Evolutionary conservation across 1,284 basidiomycete genomes (phyloP).

Genomic region (Serendipita sp.): DNA sequence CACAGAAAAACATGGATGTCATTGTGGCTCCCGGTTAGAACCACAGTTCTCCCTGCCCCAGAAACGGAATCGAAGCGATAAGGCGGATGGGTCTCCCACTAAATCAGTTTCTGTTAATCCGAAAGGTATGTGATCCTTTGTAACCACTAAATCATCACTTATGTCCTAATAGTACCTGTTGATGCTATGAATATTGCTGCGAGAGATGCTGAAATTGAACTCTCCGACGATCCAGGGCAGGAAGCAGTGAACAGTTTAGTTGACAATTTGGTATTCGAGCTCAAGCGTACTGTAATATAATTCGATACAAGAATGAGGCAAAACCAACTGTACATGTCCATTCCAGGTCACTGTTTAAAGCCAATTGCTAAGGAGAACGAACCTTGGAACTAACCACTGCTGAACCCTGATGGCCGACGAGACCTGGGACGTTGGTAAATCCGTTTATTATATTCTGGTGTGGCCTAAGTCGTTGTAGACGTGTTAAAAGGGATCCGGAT

Average conservation of each 20-base stretch:
- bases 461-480: background rate
- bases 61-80: background rate
- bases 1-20: constrained; percentile 3
- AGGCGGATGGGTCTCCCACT: background rate
- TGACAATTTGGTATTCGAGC: too few species aligned
- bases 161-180: background rate
- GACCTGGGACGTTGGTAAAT: background rate
- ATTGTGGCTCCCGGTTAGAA: constrained; percentile 3
- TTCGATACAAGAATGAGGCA: too few species aligned
- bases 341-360: background rate
- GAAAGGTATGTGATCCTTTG: background rate
- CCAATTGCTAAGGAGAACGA: background rate
- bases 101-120: background rate
- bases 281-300: too few species aligned
- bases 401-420: background rate
- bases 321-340: too few species aligned
- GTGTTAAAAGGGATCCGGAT: background rate
- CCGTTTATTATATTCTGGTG: background rate
- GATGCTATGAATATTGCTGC: background rate
- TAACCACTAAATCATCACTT: background rate
- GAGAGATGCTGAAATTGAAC: background rate
- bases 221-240: background rate
- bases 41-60: background rate
- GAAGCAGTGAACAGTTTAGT: too few species aligned
- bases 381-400: background rate